Evolutionary conservation across 2,329 filamentous ascomycete species (phyloP).

Genomic region (Fusarium poae): DNA sequence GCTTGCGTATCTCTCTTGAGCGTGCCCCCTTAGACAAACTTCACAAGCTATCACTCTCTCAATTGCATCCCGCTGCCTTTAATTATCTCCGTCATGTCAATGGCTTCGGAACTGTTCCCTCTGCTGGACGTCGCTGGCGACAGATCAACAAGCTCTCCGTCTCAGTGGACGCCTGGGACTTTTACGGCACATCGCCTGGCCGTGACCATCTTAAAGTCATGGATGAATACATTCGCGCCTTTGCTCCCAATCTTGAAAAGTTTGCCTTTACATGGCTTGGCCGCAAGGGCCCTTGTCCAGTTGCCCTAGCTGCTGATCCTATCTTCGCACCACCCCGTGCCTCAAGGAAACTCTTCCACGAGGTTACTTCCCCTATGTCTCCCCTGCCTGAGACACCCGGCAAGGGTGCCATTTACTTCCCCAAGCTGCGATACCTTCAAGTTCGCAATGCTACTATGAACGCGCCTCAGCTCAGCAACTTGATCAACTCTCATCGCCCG

Average conservation of each 20-base stretch:
- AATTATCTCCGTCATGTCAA: constrained; percentile 81
- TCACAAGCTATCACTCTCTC: constrained; percentile 76
- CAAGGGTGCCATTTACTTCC: constrained; percentile 73
- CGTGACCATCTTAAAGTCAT: constrained; percentile 82
- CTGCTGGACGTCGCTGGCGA: constrained; percentile 78
- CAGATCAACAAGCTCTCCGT: constrained; percentile 82
- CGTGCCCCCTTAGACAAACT: constrained; percentile 75
- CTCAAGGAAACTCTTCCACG: constrained; percentile 71
- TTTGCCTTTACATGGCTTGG: constrained; percentile 84
- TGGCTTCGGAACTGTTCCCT: constrained; percentile 80
- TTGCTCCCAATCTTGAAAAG: constrained; percentile 75
- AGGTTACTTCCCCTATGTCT: constrained; percentile 74
- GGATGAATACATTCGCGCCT: constrained; percentile 81
- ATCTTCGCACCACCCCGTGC: constrained; percentile 71
- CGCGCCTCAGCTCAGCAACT: constrained; percentile 75
- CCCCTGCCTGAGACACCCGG: constrained; percentile 67
- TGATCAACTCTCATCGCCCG: constrained; percentile 75
- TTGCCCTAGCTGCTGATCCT: constrained; percentile 77
- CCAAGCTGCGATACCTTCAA: constrained; percentile 74
- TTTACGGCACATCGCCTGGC: constrained; percentile 69
- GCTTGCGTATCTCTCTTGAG: constrained; percentile 85
- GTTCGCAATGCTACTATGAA: constrained; percentile 81
- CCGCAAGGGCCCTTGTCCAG: constrained; percentile 78
- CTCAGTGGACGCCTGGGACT: constrained; percentile 78
- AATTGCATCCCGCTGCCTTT: constrained; percentile 80